Conservation (phyloP, 2,329 filamentous ascomycete species). For the Penicillium concentricum region DNA sequence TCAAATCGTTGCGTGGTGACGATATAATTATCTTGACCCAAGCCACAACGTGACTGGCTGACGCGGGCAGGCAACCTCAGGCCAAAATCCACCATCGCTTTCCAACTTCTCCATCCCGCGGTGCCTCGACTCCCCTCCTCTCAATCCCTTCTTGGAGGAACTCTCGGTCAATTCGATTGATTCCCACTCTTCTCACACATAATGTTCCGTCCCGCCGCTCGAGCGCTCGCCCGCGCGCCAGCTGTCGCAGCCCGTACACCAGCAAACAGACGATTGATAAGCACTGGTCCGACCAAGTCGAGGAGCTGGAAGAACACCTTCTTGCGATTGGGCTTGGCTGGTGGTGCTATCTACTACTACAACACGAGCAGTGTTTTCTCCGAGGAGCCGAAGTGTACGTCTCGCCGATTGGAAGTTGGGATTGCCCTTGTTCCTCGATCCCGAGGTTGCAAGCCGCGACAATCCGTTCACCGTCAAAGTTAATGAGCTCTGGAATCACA, state of each 20-base stretch:
- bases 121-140: conserved; percentile 10
- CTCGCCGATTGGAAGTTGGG: background rate
- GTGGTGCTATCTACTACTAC: conserved; percentile 84
- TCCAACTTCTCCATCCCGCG: conserved; percentile 25
- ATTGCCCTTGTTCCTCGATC: conserved; percentile 13
- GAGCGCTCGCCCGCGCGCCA: conserved; percentile 44
- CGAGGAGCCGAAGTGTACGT: conserved; percentile 73
- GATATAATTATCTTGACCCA: conserved; percentile 11
- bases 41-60: conserved; percentile 27
- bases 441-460: conserved; percentile 8
- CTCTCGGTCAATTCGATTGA: conserved; percentile 13
- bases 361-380: conserved; percentile 87
- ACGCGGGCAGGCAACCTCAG: conserved; percentile 18
- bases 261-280: conserved; percentile 52
- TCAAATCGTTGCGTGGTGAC: background rate
- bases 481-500: background rate
- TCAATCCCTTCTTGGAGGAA: conserved; percentile 13
- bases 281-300: conserved; percentile 60
- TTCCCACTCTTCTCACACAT: conserved; percentile 10
- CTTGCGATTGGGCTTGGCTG: conserved; percentile 72
- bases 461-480: conserved; percentile 1
- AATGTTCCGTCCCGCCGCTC: conserved; percentile 56
- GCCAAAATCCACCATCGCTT: conserved; percentile 26
- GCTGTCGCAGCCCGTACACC: conserved; percentile 31
- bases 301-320: conserved; percentile 79